These are phyloP conservation scores for Metschnikowia corniflorae DNA, from an alignment of 805 yeast genomes.

Conservation along the genomic window DNA sequence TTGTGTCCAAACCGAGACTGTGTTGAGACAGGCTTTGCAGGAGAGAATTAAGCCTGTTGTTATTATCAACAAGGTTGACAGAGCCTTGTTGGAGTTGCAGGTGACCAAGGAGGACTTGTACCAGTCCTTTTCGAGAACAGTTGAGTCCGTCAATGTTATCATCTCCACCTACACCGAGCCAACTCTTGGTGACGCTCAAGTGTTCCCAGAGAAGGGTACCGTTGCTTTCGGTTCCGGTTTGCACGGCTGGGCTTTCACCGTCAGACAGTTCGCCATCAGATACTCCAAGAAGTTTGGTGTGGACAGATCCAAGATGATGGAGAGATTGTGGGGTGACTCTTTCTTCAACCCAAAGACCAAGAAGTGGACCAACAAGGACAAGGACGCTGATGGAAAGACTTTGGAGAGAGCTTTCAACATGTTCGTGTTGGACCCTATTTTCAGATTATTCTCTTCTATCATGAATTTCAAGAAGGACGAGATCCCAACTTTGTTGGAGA, in stretches of 20 bases:
- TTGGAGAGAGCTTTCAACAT: constrained; percentile 99
- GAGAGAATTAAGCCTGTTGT: constrained; percentile 99
- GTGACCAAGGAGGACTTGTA: constrained; percentile 98
- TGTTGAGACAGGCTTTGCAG: constrained; percentile 97
- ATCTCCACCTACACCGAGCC: constrained; percentile 92
- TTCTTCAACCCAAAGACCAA: constrained; percentile 99
- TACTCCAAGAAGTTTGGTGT: constrained; percentile 99
- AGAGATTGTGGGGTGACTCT: constrained; percentile 99
- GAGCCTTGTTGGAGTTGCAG: constrained; percentile 98
- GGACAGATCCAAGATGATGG: constrained; percentile 96
- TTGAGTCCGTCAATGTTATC: constrained; percentile 98
- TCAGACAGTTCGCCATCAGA: constrained; percentile 96
- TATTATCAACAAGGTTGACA: constrained; percentile 97
- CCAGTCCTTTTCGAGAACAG: constrained; percentile 97
- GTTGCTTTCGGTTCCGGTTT: constrained; percentile 99
- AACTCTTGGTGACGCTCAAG: constrained; percentile 93
- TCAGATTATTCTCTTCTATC: constrained; percentile 93
- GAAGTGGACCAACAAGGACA: constrained; percentile 97
- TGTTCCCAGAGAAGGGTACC: constrained; percentile 98
- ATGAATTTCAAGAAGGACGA: constrained; percentile 99
- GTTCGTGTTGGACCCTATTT: constrained; percentile 98
- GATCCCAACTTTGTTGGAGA: constrained; percentile 85
- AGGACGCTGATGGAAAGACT: constrained; percentile 91
- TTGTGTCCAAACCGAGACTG: constrained; percentile 99
- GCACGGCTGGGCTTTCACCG: constrained; percentile 99